phyloP scores from a whole-genome alignment of 331 rosid genomes.

The Pyrus hybrid region DNA sequence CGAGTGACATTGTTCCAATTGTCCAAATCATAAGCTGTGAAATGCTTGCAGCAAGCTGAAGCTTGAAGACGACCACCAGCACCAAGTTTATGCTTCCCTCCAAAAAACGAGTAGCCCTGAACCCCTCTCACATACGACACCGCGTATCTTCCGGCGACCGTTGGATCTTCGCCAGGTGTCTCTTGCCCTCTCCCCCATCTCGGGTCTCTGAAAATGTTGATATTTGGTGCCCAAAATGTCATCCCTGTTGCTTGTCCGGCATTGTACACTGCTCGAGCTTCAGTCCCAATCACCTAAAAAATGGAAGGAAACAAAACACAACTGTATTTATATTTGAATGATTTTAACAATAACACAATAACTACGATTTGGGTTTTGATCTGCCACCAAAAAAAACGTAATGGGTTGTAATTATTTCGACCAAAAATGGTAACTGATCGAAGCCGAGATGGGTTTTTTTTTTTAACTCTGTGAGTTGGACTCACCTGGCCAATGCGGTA shows the following conservation, averaged over 20 bases:
- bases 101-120: conserved; percentile 59
- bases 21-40: conserved; percentile 85
- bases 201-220: conserved; percentile 83
- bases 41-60: conserved; percentile 94
- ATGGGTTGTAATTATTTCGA: neutral
- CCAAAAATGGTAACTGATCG: neutral
- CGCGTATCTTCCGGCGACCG: conserved; percentile 42
- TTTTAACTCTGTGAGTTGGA: neutral
- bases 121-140: conserved; percentile 71
- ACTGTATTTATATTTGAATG: too few species aligned
- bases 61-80: conserved; percentile 45
- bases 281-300: conserved; percentile 53
- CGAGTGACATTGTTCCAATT: conserved; percentile 57
- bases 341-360: neutral
- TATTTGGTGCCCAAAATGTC: conserved; percentile 99
- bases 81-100: conserved; percentile 30
- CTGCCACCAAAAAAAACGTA: neutral
- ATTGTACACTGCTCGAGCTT: conserved; percentile 75
- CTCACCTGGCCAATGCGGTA: conserved; percentile 61
- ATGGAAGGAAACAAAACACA: neutral
- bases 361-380: neutral
- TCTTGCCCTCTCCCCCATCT: conserved; percentile 99
- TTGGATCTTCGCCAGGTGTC: conserved; percentile 88
- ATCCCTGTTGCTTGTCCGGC: conserved; percentile 68
- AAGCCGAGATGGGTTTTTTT: neutral